Base-by-base conservation (phyloP, 148 eudicot species). In the Arbutus unedo region DNA sequence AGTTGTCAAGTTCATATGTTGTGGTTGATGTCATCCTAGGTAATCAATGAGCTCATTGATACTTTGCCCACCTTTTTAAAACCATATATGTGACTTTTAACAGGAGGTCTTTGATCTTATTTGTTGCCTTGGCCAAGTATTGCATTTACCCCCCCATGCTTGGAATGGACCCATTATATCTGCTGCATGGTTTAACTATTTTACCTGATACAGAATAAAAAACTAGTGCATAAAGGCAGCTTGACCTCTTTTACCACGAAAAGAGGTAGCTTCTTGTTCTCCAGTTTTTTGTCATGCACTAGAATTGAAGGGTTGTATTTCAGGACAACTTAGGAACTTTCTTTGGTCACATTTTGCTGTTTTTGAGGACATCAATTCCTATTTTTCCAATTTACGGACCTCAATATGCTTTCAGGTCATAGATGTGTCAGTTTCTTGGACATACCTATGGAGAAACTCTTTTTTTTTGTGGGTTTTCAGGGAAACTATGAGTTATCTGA, bases 131-230 rank as follows among this genome's bases (percentile, higher is more conserved):
- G 74, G 49, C 62, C 6, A 15, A 67, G 4, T 15, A 19, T 49
- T 64, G 82, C 80, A 70, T 68, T 68, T 13, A 53, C 19, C n/a
- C 8, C 75, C 60, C n/a, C 18, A 25, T 44, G 25, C 13, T 80
- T 48, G 76, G 48, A 68, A 14, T 50, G 16, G 62, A 80, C 70
- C 7, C 3, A 31, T 25, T 14, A n/a, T 25, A 16, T 70, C 18
- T 67, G 62, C 43, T 80, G 62, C n/a, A 50, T 80, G 23, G 45
- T 21, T 60, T 62, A 62, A 7, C 21, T 41, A 79, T 48, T 79
- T 79, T 64, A 50, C 25, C 47, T 25, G 59, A 41, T 44, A 23
- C 7, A 6, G 16, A 80, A 41, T 7, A 15, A 49, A 54, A 59
- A 19, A 21, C 48, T n/a, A 64, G 54, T 48, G 14, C 74, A 44